Conservation (phyloP, 495 filamentous ascomycete genomes). For the Sporormia fimetaria region DNA sequence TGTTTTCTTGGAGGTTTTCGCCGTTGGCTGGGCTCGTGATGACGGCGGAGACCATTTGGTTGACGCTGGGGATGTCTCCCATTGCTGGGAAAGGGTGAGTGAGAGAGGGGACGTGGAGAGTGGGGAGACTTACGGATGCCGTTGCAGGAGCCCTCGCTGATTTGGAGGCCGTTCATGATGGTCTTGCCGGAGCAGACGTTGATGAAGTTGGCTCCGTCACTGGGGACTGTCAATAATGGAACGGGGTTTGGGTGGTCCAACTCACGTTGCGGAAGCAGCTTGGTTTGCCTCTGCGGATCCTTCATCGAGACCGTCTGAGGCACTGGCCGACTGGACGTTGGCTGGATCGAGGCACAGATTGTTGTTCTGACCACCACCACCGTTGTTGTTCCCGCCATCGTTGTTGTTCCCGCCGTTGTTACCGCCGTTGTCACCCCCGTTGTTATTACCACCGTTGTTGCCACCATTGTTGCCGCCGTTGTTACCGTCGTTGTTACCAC, state of each 20-base stretch:
- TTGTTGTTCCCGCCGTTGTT: constrained; percentile 13
- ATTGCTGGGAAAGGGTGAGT: constrained; percentile 39
- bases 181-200: constrained; percentile 45
- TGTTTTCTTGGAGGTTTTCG: constrained; percentile 37
- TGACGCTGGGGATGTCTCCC: constrained; percentile 56
- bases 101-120: constrained; percentile 5
- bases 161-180: constrained; percentile 58
- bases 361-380: too few relatives aligned
- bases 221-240: constrained; percentile 16
- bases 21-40: constrained; percentile 44
- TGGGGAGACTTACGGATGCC: constrained; percentile 37
- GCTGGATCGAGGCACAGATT: constrained; percentile 32
- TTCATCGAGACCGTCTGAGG: constrained; percentile 28
- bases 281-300: constrained; percentile 40
- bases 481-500: not conserved
- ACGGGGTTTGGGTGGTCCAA: not conserved
- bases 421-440: constrained; percentile 6
- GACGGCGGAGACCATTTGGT: constrained; percentile 57
- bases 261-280: constrained; percentile 45
- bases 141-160: constrained; percentile 58
- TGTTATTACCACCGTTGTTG: constrained; percentile 10
- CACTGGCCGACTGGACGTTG: constrained; percentile 42
- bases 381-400: constrained; percentile 3
- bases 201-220: constrained; percentile 39
- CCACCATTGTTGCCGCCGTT: not conserved